These are phyloP conservation scores for Paramarasmius palmivorus DNA, from an alignment of 1,284 basidiomycete species.

Conservation along the genomic window DNA sequence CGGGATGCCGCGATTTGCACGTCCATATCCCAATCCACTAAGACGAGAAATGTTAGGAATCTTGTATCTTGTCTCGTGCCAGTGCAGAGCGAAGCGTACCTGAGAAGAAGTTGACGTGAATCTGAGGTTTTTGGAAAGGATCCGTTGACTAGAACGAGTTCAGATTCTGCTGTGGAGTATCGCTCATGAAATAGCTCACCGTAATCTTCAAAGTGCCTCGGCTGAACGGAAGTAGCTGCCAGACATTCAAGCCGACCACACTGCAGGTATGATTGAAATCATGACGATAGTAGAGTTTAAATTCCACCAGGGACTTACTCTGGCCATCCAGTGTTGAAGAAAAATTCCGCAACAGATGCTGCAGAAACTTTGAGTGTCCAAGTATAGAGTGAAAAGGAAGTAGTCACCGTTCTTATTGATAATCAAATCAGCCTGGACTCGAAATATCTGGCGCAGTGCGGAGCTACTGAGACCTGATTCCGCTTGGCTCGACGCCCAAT, in stretches of 20 bases:
- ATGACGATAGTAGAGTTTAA: slow-evolving; percentile 3
- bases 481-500: slow-evolving; percentile 45
- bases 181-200: slow-evolving; percentile 24
- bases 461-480: slow-evolving; percentile 34
- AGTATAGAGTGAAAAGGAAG: too few species aligned
- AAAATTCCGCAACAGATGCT: slow-evolving; percentile 49
- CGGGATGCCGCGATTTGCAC: slow-evolving; percentile 50
- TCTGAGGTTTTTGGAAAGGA: slow-evolving; percentile 45
- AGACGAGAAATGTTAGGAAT: too few species aligned
- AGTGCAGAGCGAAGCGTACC: too few species aligned
- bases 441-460: slow-evolving; percentile 41
- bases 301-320: too few species aligned
- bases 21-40: slow-evolving; percentile 47
- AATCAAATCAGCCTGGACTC: slow-evolving; percentile 43
- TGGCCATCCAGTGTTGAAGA: slow-evolving; percentile 43
- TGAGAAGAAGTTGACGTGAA: slow-evolving; percentile 51
- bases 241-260: slow-evolving; percentile 47
- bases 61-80: too few species aligned
- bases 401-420: slow-evolving; percentile 41
- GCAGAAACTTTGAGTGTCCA: not conserved
- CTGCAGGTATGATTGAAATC: slow-evolving; percentile 21
- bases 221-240: slow-evolving; percentile 56
- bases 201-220: slow-evolving; percentile 49
- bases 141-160: slow-evolving; percentile 35
- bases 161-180: not conserved